Evolutionary conservation across 176 grass and related monocot species (phyloP).

Genomic region (Avena insularis): DNA sequence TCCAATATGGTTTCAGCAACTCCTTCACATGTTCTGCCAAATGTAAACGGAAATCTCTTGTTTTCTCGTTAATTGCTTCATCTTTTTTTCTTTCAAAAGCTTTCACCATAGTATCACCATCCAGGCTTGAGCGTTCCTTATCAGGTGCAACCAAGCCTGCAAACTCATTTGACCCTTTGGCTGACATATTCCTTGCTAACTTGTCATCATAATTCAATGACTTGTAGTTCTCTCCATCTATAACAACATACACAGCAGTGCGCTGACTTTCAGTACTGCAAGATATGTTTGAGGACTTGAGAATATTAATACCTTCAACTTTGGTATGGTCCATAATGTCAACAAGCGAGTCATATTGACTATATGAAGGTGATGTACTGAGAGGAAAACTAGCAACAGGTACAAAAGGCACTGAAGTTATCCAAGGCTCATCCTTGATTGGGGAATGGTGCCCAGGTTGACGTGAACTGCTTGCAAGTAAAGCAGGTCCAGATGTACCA

Average conservation of each 20-base stretch:
- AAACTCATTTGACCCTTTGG: conserved; percentile 49
- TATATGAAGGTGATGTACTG: conserved; percentile 37
- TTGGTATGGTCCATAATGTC: conserved; percentile 49
- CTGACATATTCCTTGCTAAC: conserved; percentile 36
- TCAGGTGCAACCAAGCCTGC: conserved; percentile 45
- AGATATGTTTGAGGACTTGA: conserved; percentile 44
- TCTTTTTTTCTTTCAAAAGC: conserved; percentile 33
- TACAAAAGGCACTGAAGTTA: conserved; percentile 74
- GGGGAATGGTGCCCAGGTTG: conserved; percentile 41
- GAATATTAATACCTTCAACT: conserved; percentile 46
- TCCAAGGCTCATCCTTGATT: conserved; percentile 60
- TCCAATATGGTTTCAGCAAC: conserved; percentile 70
- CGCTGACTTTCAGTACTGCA: conserved; percentile 46
- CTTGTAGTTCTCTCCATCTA: conserved; percentile 37
- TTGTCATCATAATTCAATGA: conserved; percentile 32
- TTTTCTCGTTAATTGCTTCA: conserved; percentile 38
- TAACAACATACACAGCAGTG: conserved; percentile 34
- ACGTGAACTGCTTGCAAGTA: conserved; percentile 33
- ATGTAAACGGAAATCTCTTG: conserved; percentile 54
- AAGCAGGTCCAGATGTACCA: conserved; percentile 37
- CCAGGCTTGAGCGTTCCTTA: conserved; percentile 40
- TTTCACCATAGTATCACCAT: conserved; percentile 38
- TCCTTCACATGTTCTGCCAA: conserved; percentile 77
- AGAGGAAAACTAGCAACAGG: conserved; percentile 56
- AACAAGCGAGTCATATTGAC: conserved; percentile 58